Conservation (phyloP, 2,329 filamentous ascomycete species). For the Calonectria montana region DNA sequence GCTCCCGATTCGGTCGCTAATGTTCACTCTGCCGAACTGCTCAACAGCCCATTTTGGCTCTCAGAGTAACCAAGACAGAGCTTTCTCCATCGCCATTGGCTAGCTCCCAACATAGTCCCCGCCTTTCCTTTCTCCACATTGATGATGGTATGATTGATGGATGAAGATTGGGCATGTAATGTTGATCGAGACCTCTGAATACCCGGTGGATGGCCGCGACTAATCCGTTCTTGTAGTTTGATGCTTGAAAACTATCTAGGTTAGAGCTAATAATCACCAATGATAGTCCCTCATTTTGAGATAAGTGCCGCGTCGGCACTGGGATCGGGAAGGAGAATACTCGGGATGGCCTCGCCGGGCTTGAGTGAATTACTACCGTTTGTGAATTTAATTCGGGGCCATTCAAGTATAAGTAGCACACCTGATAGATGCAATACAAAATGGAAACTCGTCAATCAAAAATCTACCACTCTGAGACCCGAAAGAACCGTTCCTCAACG, state of each 20-base stretch:
- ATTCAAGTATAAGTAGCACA: not conserved
- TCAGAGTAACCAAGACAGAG: not conserved
- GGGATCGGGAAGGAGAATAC: not conserved
- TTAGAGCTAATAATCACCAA: not conserved
- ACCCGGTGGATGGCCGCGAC: too few relatives aligned
- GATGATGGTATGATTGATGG: not conserved
- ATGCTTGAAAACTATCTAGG: not conserved
- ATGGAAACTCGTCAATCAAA: not conserved
- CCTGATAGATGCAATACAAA: not conserved
- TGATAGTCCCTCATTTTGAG: not conserved
- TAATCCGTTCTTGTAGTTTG: not conserved
- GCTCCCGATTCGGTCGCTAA: not conserved
- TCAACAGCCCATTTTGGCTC: not conserved
- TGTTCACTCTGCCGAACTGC: not conserved
- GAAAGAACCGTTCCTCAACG: not conserved
- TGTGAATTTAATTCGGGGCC: not conserved
- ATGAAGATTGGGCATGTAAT: not conserved
- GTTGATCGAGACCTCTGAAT: not conserved
- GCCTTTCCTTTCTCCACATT: not conserved
- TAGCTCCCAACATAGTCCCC: not conserved
- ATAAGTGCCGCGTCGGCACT: not conserved
- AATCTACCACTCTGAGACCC: not conserved
- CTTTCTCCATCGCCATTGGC: not conserved
- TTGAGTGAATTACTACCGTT: not conserved
- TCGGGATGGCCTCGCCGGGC: not conserved